A percentile compares a stretch with the other conserved stretches of the same genome.
These are phyloP conservation scores for Schizophyllum commune DNA, from an alignment of 1,284 basidiomycete species.

Conservation along the genomic window DNA sequence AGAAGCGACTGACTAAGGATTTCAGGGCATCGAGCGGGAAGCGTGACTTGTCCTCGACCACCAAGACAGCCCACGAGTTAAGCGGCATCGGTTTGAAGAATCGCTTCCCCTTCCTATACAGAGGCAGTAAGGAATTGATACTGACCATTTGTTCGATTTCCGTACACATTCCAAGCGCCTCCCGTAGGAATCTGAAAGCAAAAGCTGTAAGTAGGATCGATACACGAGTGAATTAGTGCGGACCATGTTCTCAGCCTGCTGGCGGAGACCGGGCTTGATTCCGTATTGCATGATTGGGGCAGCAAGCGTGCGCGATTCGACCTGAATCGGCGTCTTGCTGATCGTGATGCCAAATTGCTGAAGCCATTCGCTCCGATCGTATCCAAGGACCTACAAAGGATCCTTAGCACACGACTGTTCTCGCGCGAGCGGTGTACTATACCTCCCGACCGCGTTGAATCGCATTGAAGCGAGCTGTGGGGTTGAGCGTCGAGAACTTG, in stretches of 20 bases:
- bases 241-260: slow-evolving; percentile 12
- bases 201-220: not conserved
- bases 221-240: not conserved
- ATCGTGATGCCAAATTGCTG: slow-evolving; percentile 58
- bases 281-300: slow-evolving; percentile 62
- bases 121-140: not conserved
- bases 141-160: not conserved
- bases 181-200: not conserved
- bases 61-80: slow-evolving; percentile 7
- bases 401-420: not conserved
- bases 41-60: slow-evolving; percentile 2
- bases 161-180: slow-evolving; percentile 12
- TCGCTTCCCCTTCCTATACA: slow-evolving; percentile 11
- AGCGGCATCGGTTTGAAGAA: slow-evolving; percentile 9
- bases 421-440: too few relatives aligned
- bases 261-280: slow-evolving; percentile 27
- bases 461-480: not conserved
- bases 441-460: not conserved
- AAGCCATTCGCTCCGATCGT: slow-evolving; percentile 68
- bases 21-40: not conserved
- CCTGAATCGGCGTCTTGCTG: slow-evolving; percentile 33
- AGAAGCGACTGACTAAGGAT: not conserved
- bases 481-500: not conserved
- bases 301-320: slow-evolving; percentile 52
- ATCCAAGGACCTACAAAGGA: slow-evolving; percentile 45